phyloP scores from a whole-genome alignment of 1,284 basidiomycete species.

The Rhizoctonia solani region DNA sequence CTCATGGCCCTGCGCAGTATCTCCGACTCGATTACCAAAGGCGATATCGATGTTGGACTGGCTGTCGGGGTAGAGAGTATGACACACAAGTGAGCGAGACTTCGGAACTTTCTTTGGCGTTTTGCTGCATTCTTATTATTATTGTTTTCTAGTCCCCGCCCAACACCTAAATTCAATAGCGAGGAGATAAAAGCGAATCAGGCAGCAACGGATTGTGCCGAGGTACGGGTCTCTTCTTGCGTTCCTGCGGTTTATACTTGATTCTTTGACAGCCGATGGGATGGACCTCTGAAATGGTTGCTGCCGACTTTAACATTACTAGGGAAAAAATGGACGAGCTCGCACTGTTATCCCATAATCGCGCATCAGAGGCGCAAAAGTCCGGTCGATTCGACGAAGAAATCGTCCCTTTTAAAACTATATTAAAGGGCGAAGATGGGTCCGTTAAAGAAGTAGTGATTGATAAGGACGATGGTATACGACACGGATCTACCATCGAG shows the following conservation, averaged over 20 bases:
- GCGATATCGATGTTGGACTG: constrained; percentile 67
- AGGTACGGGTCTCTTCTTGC: constrained; percentile 51
- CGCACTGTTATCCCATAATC: constrained; percentile 78
- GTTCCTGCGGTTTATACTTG: too few relatives aligned
- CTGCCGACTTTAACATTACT: constrained; percentile 71
- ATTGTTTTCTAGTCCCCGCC: constrained; percentile 61
- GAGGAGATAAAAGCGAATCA: constrained; percentile 55
- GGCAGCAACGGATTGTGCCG: constrained; percentile 70
- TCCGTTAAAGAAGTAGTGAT: constrained; percentile 54
- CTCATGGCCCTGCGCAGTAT: constrained; percentile 83
- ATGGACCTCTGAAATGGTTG: constrained; percentile 90
- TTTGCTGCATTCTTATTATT: neutral
- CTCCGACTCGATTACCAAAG: constrained; percentile 74
- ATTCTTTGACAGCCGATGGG: constrained; percentile 81
- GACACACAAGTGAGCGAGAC: constrained; percentile 67
- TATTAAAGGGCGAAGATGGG: constrained; percentile 27
- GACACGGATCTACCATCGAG: constrained; percentile 75
- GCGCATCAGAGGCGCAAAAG: constrained; percentile 67
- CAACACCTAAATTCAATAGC: constrained; percentile 68
- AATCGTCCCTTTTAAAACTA: constrained; percentile 73
- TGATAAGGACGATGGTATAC: constrained; percentile 77
- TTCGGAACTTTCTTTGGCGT: too few relatives aligned
- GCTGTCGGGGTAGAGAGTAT: constrained; percentile 85
- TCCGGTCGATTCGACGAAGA: constrained; percentile 75
- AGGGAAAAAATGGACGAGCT: constrained; percentile 80